Conservation (phyloP, 2,329 filamentous ascomycete species). For the Penicillium sp. region DNA sequence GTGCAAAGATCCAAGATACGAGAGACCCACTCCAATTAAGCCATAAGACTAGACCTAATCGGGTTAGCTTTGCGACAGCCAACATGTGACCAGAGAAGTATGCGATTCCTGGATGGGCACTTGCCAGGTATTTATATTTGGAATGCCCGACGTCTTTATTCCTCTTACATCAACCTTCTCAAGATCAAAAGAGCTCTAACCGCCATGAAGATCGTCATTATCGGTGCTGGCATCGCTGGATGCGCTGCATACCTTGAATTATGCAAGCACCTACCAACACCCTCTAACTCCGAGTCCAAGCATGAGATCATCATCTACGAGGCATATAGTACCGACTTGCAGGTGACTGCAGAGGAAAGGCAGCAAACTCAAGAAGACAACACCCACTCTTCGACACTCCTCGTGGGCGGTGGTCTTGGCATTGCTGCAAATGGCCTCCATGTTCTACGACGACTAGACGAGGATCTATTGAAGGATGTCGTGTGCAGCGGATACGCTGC, state of each 20-base stretch:
- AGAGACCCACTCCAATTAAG: background rate
- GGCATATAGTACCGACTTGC: constrained; percentile 36
- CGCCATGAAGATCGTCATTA: constrained; percentile 46
- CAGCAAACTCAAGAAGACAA: constrained; percentile 15
- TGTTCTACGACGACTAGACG: constrained; percentile 41
- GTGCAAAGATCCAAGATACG: background rate
- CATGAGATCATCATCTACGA: constrained; percentile 45
- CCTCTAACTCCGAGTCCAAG: constrained; percentile 11
- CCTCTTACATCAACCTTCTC: background rate
- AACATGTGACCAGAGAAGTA: background rate
- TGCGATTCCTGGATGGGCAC: background rate
- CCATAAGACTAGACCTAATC: background rate
- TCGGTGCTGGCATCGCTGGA: constrained; percentile 48
- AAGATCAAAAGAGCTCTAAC: no score
- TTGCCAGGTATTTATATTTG: constrained; percentile 1
- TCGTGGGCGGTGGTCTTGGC: constrained; percentile 43
- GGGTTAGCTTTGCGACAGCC: background rate
- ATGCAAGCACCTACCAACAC: constrained; percentile 40
- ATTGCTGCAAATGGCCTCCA: constrained; percentile 44
- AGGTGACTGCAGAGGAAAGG: constrained; percentile 22
- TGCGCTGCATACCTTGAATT: constrained; percentile 43
- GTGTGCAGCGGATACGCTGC: constrained; percentile 38
- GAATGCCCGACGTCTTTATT: background rate
- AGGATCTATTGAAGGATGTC: constrained; percentile 35
- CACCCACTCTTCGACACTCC: constrained; percentile 36